phyloP scores from a whole-genome alignment of 208 protist species.

The Naegleria lovaniensis region DNA sequence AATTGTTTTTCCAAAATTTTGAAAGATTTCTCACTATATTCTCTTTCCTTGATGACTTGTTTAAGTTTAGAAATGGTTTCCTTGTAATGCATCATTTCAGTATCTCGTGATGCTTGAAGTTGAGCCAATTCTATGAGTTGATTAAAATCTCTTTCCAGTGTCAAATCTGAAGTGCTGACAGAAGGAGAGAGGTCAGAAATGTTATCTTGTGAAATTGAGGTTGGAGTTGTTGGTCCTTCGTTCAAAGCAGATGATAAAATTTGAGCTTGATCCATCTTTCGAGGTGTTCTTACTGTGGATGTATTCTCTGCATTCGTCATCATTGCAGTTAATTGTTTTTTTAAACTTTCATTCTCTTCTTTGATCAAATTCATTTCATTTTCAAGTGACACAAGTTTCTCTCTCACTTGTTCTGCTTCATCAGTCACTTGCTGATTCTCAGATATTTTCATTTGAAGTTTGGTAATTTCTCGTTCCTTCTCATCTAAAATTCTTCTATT shows the following conservation, averaged over 20 bases:
- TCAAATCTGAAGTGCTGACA: not conserved
- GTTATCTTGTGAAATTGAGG: not conserved
- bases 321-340: not conserved
- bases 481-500: slow-evolving; percentile 16
- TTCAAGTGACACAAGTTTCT: not conserved
- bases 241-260: not conserved
- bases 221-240: not conserved
- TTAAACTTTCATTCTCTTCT: not conserved
- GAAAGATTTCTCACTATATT: not conserved
- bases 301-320: not conserved
- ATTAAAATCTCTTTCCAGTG: not conserved
- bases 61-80: not conserved
- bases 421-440: not conserved
- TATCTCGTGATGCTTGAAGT: slow-evolving; percentile 12
- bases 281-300: not conserved
- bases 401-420: not conserved
- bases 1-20: slow-evolving; percentile 15
- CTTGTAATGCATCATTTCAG: not conserved
- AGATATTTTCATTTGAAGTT: not conserved
- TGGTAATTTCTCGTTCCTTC: slow-evolving; percentile 13
- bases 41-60: not conserved
- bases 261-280: not conserved
- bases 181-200: not conserved
- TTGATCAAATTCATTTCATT: not conserved
- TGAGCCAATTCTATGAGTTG: not conserved